Evolutionary conservation across 2,329 filamentous ascomycete genomes (phyloP), one percentile per base, ranked within the genome.

Genomic region (Fusarium nodosum): DNA sequence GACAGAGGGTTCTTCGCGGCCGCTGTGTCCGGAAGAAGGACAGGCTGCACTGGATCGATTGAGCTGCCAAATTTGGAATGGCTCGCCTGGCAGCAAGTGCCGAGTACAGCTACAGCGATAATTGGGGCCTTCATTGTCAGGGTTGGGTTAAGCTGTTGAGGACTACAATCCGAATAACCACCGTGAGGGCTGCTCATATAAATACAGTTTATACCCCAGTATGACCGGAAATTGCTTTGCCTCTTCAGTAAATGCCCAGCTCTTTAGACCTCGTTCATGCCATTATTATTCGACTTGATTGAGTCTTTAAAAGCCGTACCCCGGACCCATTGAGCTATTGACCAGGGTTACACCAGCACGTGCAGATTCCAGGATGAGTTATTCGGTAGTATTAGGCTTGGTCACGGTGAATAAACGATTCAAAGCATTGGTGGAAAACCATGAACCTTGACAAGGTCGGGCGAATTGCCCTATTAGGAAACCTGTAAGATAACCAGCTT

Each of bases 1-100:
- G 81, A 74, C 53, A 87, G 75, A 11, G 85, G 83, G 60, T 82
- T 80, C 44, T 73, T 75, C 2, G 80, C 81, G 26, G 57, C 61
- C 4, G 68, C 51, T 5, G 72, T 71, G n/a, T 74, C 64, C 1
- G 75, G 75, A 5, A 75, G 65, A 2, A 74, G 63, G 20, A 78
- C 69, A 39, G 75, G 66, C 44, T 74, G 74, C 13, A 72, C 57
- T 7, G 75, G 76, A n/a, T 74, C 72, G 30, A 74, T 71, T 57
- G 57, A 75, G 34, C 56, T 64, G 18, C 69, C 75, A 41, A 64
- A 60, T 48, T 63, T 33, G 22, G 55, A 39, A 18, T 16, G 16
- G 5, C 31, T 38, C 4, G 47, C 56, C 2, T 45, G 33, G 12
- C 50, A 41, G 31, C 24, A 31, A 11, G 53, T 63, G 41, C 48